Evolutionary conservation across 306 rosid genomes (phyloP).

Genomic region (Pyrus bretschneideri): DNA sequence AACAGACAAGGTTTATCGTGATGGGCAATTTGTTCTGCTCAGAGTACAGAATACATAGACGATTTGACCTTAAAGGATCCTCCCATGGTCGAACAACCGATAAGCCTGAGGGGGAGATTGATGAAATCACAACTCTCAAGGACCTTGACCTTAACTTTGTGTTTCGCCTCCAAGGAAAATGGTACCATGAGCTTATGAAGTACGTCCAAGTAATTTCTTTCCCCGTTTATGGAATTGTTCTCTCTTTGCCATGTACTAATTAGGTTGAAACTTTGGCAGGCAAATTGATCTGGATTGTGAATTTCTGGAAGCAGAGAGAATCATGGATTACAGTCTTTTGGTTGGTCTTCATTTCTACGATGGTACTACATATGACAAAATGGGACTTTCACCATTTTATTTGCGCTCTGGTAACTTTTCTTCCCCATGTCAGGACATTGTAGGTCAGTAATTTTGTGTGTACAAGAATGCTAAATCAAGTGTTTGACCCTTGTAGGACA

Average conservation of each 20-base stretch:
- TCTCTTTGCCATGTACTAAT: slow-evolving; percentile 13
- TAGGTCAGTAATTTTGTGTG: neutral
- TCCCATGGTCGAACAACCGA: slow-evolving; percentile 88
- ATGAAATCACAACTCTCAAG: slow-evolving; percentile 94
- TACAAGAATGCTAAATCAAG: slow-evolving; percentile 2
- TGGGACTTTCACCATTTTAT: slow-evolving; percentile 79
- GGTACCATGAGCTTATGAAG: slow-evolving; percentile 69
- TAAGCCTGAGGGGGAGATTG: slow-evolving; percentile 76
- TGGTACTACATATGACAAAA: slow-evolving; percentile 62
- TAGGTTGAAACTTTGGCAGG: slow-evolving; percentile 35
- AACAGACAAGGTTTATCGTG: slow-evolving; percentile 92
- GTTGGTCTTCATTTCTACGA: slow-evolving; percentile 93
- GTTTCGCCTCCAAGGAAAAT: slow-evolving; percentile 58
- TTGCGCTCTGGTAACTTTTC: slow-evolving; percentile 62
- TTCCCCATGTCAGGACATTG: neutral
- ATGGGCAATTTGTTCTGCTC: slow-evolving; percentile 99
- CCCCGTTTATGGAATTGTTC: neutral
- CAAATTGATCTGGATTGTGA: slow-evolving; percentile 86
- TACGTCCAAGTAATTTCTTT: slow-evolving; percentile 26
- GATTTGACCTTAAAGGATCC: slow-evolving; percentile 94
- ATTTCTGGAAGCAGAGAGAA: slow-evolving; percentile 86
- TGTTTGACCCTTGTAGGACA: slow-evolving; percentile 44
- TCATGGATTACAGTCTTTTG: slow-evolving; percentile 96
- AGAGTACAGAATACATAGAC: slow-evolving; percentile 81
- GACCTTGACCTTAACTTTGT: slow-evolving; percentile 93